Conservation (phyloP, 495 filamentous ascomycete species). For the Penicillium subrubescens region DNA sequence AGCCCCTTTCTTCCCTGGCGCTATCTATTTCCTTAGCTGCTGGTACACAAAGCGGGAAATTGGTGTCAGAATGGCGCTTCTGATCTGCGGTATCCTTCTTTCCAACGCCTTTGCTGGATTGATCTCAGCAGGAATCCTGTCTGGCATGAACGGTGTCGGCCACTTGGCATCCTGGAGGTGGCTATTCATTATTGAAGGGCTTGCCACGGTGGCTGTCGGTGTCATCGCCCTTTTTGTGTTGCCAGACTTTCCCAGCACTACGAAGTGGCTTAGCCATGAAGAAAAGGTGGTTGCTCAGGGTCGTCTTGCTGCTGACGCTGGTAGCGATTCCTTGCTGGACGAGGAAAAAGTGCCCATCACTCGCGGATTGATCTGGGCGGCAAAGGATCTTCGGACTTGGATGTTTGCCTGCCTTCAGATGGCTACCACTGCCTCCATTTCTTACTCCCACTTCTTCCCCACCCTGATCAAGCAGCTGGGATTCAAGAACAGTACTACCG, state of each 20-base stretch:
- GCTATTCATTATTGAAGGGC: constrained; percentile 67
- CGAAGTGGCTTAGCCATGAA: constrained; percentile 64
- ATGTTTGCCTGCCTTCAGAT: constrained; percentile 19
- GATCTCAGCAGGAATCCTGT: constrained; percentile 49
- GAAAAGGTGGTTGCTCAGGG: constrained; percentile 64
- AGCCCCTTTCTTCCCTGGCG: constrained; percentile 59
- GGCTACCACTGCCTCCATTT: constrained; percentile 18
- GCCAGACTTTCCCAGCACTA: constrained; percentile 73
- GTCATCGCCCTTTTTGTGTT: constrained; percentile 58
- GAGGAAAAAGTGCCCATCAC: constrained; percentile 15
- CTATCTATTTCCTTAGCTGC: constrained; percentile 63
- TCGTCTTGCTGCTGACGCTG: constrained; percentile 70
- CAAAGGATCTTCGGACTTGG: constrained; percentile 15
- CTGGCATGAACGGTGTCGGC: constrained; percentile 51
- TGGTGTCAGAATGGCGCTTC: constrained; percentile 56
- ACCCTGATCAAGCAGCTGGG: constrained; percentile 23
- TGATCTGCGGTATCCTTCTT: constrained; percentile 59
- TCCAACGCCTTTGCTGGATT: constrained; percentile 65
- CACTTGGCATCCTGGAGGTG: constrained; percentile 64
- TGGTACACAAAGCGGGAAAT: constrained; percentile 63
- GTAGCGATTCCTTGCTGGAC: constrained; percentile 55
- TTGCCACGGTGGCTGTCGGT: constrained; percentile 56
- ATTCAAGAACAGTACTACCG: constrained; percentile 21
- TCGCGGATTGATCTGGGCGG: constrained; percentile 13
- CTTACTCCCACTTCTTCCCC: constrained; percentile 20